phyloP scores from a whole-genome alignment of 768 basidiomycete species.

The Mycena epipterygia region DNA sequence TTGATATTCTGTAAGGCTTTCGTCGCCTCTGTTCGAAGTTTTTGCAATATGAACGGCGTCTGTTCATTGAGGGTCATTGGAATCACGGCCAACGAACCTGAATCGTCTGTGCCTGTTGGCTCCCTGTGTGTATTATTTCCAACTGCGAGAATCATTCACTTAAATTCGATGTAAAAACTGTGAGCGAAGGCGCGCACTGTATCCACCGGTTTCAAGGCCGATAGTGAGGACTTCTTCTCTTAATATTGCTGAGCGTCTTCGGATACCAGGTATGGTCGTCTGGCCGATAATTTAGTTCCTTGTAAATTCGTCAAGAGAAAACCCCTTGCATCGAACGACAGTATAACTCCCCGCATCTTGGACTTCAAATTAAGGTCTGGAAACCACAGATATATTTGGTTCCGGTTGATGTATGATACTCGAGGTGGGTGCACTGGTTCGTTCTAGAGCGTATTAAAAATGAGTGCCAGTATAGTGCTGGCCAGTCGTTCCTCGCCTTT shows the following conservation, averaged over 20 bases:
- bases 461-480: background rate
- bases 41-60: background rate
- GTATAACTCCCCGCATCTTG: background rate
- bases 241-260: background rate
- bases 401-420: background rate
- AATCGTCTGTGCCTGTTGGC: background rate
- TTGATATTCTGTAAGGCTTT: background rate
- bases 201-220: background rate
- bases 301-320: too few relatives aligned
- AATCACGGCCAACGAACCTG: background rate
- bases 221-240: background rate
- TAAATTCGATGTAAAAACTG: too few relatives aligned
- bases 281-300: background rate
- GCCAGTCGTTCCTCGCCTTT: background rate
- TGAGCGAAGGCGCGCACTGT: background rate
- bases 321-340: background rate
- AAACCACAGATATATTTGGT: background rate
- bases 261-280: background rate
- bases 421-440: background rate
- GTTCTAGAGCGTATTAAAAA: background rate
- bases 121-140: too few relatives aligned
- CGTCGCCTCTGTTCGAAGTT: background rate
- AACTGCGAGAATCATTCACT: background rate
- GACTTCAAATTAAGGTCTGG: background rate
- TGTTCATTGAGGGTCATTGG: background rate